Evolutionary conservation across 2,329 filamentous ascomycete genomes (phyloP).

Genomic region (Aureobasidium sp.): DNA sequence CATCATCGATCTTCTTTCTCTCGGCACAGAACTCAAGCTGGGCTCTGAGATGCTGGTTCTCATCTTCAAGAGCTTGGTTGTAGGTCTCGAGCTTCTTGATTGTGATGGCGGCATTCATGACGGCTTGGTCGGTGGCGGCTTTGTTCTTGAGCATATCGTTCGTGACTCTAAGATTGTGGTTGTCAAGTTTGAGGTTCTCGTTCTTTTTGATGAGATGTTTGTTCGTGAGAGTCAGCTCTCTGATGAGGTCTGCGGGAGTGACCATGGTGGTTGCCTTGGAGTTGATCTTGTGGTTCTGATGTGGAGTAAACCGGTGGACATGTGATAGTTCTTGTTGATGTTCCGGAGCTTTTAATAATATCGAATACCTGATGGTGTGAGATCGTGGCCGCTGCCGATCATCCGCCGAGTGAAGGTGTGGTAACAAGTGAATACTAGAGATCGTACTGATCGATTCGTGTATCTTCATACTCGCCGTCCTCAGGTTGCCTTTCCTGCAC

Average conservation of each 20-base stretch:
- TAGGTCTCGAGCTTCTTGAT: constrained; percentile 7
- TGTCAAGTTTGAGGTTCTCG: neutral
- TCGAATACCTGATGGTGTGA: no score
- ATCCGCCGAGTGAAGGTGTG: no score
- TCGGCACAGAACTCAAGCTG: neutral
- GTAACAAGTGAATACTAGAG: no score
- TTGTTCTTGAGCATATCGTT: constrained; percentile 17
- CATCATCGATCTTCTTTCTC: constrained; percentile 4
- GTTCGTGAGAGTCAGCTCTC: constrained; percentile 2
- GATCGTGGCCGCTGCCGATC: no score
- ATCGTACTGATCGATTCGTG: no score
- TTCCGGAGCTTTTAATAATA: no score
- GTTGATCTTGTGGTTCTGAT: no score
- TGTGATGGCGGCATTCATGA: neutral
- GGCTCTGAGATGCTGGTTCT: constrained; percentile 3
- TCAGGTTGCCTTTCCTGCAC: no score
- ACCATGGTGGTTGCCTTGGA: constrained; percentile 9
- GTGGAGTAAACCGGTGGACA: no score
- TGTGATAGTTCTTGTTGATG: no score
- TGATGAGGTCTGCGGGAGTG: constrained; percentile 4
- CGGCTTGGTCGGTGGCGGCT: constrained; percentile 2
- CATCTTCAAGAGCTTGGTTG: constrained; percentile 5
- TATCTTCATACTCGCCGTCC: no score
- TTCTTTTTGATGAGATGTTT: neutral
- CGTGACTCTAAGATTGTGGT: constrained; percentile 6